Conservation (phyloP, 768 basidiomycete species). For the Amanita fuliginea region DNA sequence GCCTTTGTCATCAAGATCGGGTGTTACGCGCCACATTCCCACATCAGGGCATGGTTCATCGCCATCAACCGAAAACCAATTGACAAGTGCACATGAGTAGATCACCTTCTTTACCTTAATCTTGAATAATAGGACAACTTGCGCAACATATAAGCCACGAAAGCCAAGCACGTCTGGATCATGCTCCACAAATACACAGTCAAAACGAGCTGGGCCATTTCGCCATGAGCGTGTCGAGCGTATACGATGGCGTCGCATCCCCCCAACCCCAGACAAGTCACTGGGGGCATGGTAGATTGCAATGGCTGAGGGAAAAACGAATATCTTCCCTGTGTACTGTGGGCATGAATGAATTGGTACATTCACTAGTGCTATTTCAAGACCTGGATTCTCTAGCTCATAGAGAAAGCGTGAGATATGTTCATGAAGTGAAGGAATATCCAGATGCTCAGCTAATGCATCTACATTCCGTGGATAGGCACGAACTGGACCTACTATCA, state of each 20-base stretch:
- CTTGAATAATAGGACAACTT: neutral
- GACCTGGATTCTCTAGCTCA: neutral
- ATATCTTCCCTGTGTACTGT: neutral
- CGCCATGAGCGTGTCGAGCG: neutral
- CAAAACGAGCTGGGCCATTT: neutral
- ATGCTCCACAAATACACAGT: neutral
- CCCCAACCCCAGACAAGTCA: neutral
- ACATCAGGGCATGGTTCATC: neutral
- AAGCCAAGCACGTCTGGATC: neutral
- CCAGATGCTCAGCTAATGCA: too few species aligned
- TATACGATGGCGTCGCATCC: neutral
- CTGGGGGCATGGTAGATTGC: neutral
- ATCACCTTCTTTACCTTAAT: too few species aligned
- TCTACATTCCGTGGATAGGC: too few species aligned
- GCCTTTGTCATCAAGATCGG: too few species aligned
- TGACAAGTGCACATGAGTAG: neutral
- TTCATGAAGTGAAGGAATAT: neutral
- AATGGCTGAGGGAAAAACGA: neutral
- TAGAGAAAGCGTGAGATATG: neutral
- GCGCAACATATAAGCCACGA: neutral
- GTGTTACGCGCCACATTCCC: neutral
- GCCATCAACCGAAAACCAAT: neutral
- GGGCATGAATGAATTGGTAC: neutral
- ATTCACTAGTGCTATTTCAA: neutral
- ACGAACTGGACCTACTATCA: too few species aligned